These are phyloP conservation scores for Phytophthora melonis DNA, from an alignment of 352 stramenopile genomes.

Conservation along the genomic window DNA sequence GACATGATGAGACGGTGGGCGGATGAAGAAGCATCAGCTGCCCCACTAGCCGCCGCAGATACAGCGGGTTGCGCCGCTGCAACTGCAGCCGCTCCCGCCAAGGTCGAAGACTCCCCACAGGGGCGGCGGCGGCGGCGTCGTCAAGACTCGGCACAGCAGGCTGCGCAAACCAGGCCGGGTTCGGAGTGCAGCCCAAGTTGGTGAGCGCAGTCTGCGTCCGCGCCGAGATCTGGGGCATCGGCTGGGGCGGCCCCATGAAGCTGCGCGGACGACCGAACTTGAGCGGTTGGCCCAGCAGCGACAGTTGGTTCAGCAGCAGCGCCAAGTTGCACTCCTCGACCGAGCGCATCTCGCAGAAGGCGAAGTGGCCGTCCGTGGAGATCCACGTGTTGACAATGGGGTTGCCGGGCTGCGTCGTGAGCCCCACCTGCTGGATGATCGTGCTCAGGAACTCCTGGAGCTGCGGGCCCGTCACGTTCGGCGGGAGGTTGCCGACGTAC, in stretches of 20 bases:
- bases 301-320: slow-evolving; percentile 84
- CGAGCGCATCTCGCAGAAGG: slow-evolving; percentile 90
- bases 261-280: slow-evolving; percentile 89
- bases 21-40: slow-evolving; percentile 10
- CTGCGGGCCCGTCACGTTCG: slow-evolving; percentile 83
- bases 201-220: slow-evolving; percentile 81
- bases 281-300: slow-evolving; percentile 79
- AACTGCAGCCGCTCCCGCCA: slow-evolving; percentile 22
- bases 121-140: not conserved
- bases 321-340: slow-evolving; percentile 90
- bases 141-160: slow-evolving; percentile 31
- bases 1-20: slow-evolving; percentile 79
- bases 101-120: slow-evolving; percentile 18
- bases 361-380: slow-evolving; percentile 87
- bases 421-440: slow-evolving; percentile 89
- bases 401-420: slow-evolving; percentile 79
- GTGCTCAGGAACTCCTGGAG: slow-evolving; percentile 89
- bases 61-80: slow-evolving; percentile 4
- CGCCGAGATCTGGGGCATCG: slow-evolving; percentile 70
- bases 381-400: slow-evolving; percentile 90
- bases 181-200: slow-evolving; percentile 85
- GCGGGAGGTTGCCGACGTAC: slow-evolving; percentile 89
- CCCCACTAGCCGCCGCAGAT: not conserved
- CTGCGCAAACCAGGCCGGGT: slow-evolving; percentile 80
- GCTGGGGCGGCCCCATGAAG: slow-evolving; percentile 86